A percentile compares a stretch with the other conserved stretches of the same genome.
Evolutionary conservation across 2,329 filamentous ascomycete species (phyloP).

Genomic region (Coccinonectria pachysandricola): DNA sequence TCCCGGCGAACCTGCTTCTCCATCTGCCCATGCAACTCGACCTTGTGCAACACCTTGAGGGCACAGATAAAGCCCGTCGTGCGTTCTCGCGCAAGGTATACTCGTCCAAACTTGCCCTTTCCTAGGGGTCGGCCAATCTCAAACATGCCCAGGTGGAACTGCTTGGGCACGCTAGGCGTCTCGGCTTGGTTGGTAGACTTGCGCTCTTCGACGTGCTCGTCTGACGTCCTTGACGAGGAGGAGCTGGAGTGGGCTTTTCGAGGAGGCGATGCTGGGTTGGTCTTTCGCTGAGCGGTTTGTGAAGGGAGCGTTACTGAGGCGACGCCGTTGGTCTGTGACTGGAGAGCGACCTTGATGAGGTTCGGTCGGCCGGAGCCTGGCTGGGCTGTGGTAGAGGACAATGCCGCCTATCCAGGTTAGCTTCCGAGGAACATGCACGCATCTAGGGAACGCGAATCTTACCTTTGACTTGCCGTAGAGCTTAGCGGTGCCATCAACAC

Average conservation of each 20-base stretch:
- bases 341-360: conserved; percentile 75
- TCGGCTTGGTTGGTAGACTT: conserved; percentile 44
- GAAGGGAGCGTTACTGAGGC: conserved; percentile 58
- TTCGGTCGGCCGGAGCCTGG: conserved; percentile 62
- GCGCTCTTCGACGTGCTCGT: conserved; percentile 42
- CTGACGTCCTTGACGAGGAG: conserved; percentile 29
- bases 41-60: conserved; percentile 77
- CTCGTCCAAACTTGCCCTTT: conserved; percentile 80
- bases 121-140: conserved; percentile 81
- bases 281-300: conserved; percentile 49
- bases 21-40: conserved; percentile 63
- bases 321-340: conserved; percentile 60
- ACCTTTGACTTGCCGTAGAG: conserved; percentile 70
- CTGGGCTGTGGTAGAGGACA: conserved; percentile 33
- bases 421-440: not conserved
- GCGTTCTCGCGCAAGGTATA: conserved; percentile 74
- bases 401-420: conserved; percentile 29
- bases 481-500: conserved; percentile 40
- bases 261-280: conserved; percentile 37
- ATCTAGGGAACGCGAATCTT: conserved; percentile 11
- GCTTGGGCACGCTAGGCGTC: conserved; percentile 45
- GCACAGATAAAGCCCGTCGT: conserved; percentile 73
- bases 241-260: conserved; percentile 40
- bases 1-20: conserved; percentile 81
- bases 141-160: conserved; percentile 88